Evolutionary conservation across 441 rosid species (phyloP).

Genomic region (Gossypium trilobum): DNA sequence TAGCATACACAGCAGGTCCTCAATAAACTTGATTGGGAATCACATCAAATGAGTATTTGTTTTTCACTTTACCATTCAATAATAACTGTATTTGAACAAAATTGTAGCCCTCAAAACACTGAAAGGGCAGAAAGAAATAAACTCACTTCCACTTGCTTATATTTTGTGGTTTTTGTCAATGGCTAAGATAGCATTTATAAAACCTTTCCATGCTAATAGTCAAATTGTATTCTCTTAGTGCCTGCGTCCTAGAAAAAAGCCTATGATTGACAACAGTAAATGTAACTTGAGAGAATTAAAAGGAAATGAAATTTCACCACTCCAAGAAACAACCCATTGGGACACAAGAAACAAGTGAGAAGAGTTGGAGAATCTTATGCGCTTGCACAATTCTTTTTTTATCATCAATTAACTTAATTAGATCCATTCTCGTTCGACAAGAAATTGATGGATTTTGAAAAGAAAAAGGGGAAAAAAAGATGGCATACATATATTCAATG

Average conservation of each 20-base stretch:
- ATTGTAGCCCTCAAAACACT: neutral
- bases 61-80: neutral
- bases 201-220: neutral
- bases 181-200: neutral
- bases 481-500: constrained; percentile 6
- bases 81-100: neutral
- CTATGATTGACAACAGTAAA: neutral
- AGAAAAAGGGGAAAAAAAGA: neutral
- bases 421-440: constrained; percentile 7
- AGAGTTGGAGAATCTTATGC: neutral
- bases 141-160: neutral
- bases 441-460: neutral
- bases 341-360: no score
- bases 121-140: neutral
- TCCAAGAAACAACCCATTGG: no score
- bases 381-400: neutral
- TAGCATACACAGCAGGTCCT: neutral
- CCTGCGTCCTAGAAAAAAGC: neutral
- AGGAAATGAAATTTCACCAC: no score
- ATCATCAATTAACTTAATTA: constrained; percentile 1
- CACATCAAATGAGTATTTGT: neutral
- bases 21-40: neutral
- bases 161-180: neutral
- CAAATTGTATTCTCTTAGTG: neutral
- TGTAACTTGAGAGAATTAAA: neutral